These are phyloP conservation scores for Metarhizium guizhouense DNA, from an alignment of 2,329 filamentous ascomycete species.

Conservation along the genomic window DNA sequence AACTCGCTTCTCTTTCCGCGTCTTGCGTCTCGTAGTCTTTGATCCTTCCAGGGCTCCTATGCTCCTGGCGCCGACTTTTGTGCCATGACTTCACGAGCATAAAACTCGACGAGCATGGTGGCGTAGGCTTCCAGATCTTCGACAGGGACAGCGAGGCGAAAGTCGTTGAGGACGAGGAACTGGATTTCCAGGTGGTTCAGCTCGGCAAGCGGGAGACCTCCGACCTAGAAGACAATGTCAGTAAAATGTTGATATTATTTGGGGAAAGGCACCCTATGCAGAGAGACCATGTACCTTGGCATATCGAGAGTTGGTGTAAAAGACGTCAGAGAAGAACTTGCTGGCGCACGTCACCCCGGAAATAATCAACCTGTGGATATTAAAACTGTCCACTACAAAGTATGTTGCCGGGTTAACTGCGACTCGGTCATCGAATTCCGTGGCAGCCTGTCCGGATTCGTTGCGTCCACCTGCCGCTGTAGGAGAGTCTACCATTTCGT, in stretches of 20 bases:
- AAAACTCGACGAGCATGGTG: conserved; percentile 98
- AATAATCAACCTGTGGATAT: conserved; percentile 94
- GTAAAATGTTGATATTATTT: neutral
- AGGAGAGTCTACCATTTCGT: conserved; percentile 23
- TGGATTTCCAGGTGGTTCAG: conserved; percentile 94
- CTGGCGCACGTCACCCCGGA: conserved; percentile 95
- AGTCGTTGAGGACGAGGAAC: conserved; percentile 92
- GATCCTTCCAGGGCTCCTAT: neutral
- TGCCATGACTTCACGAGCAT: conserved; percentile 74
- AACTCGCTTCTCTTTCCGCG: neutral
- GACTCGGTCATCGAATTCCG: conserved; percentile 14
- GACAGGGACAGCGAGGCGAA: conserved; percentile 82
- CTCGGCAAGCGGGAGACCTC: conserved; percentile 82
- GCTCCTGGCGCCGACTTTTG: conserved; percentile 9
- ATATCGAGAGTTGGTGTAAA: conserved; percentile 98
- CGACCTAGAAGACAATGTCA: conserved; percentile 54
- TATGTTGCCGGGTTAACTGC: conserved; percentile 37
- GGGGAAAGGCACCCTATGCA: neutral
- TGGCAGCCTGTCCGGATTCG: conserved; percentile 14
- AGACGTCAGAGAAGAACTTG: conserved; percentile 98
- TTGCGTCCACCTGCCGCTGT: conserved; percentile 13
- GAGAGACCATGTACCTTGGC: conserved; percentile 66
- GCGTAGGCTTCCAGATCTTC: conserved; percentile 96
- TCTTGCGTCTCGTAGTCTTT: neutral
- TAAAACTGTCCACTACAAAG: conserved; percentile 98